A percentile compares a stretch with the other conserved stretches of the same genome.
phyloP scores from a whole-genome alignment of 164 flowering plant species.

The Aristolochia californica region DNA sequence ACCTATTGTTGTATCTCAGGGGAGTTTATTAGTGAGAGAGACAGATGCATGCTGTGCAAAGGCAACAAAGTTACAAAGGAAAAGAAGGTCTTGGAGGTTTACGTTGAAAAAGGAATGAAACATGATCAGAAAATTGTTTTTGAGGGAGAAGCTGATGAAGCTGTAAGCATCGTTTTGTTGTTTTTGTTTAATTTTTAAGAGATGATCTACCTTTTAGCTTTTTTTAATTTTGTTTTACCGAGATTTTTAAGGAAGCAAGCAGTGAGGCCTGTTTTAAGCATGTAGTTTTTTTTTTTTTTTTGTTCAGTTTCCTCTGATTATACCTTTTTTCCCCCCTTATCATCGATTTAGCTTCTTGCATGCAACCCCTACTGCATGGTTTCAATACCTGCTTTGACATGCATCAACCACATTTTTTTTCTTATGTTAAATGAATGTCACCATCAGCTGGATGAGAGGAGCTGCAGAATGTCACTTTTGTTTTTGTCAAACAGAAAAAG shows the following conservation, averaged over 20 bases:
- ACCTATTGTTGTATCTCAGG: slow-evolving; percentile 20
- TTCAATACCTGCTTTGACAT: too few relatives aligned
- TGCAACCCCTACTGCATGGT: neutral
- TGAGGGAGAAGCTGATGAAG: slow-evolving; percentile 61
- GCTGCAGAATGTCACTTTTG: too few relatives aligned
- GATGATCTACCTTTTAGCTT: too few relatives aligned
- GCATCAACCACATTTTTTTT: too few relatives aligned
- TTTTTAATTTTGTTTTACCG: too few relatives aligned
- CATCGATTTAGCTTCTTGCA: neutral
- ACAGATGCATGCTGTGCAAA: slow-evolving; percentile 48
- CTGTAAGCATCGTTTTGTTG: slow-evolving; percentile 19
- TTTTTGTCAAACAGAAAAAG: too few relatives aligned
- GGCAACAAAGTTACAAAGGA: slow-evolving; percentile 53
- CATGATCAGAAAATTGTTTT: slow-evolving; percentile 51
- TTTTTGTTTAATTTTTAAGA: neutral
- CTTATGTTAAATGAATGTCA: too few relatives aligned
- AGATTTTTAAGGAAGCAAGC: too few relatives aligned
- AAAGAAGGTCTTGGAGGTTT: slow-evolving; percentile 61
- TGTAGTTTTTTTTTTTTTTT: neutral
- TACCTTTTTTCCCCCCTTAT: neutral
- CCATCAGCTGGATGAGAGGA: too few relatives aligned
- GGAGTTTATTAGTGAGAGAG: slow-evolving; percentile 50
- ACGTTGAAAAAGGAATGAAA: slow-evolving; percentile 71
- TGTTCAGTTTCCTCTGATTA: neutral
- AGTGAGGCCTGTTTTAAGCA: too few relatives aligned